These are phyloP conservation scores for Thecaphora thlaspeos DNA, from an alignment of 1,284 basidiomycete species.

Conservation along the genomic window DNA sequence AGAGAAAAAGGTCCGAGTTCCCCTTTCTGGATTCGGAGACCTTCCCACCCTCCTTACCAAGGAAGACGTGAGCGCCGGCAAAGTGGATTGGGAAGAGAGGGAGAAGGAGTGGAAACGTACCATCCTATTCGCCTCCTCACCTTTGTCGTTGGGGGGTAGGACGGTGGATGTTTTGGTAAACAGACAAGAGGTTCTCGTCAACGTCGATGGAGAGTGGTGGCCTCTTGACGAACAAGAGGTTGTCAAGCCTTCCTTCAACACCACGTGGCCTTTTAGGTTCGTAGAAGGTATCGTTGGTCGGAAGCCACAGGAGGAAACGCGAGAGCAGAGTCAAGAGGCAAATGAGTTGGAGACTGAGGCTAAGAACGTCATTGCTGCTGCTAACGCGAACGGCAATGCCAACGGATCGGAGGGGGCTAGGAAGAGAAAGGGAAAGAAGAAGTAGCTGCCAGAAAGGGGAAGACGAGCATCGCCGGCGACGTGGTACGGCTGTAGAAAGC, in stretches of 20 bases:
- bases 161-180: not conserved
- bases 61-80: constrained; percentile 10
- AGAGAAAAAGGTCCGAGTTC: constrained; percentile 52
- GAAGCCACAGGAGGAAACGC: constrained; percentile 16
- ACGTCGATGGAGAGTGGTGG: constrained; percentile 34
- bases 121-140: not conserved
- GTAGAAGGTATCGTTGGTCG: constrained; percentile 14
- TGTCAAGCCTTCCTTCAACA: constrained; percentile 6
- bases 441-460: too few species aligned
- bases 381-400: too few species aligned
- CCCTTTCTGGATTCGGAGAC: constrained; percentile 36
- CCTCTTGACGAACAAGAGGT: constrained; percentile 35
- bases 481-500: too few species aligned
- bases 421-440: constrained; percentile 11
- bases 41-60: constrained; percentile 31
- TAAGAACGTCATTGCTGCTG: not conserved
- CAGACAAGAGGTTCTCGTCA: constrained; percentile 17
- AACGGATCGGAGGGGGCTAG: not conserved
- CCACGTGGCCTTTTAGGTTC: constrained; percentile 37
- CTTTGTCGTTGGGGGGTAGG: too few species aligned
- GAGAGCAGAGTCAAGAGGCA: constrained; percentile 3
- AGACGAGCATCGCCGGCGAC: too few species aligned
- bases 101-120: constrained; percentile 14
- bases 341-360: constrained; percentile 1
- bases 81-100: constrained; percentile 48